Conservation (phyloP, 208 protist species). For the Leishmania guyanensis region DNA sequence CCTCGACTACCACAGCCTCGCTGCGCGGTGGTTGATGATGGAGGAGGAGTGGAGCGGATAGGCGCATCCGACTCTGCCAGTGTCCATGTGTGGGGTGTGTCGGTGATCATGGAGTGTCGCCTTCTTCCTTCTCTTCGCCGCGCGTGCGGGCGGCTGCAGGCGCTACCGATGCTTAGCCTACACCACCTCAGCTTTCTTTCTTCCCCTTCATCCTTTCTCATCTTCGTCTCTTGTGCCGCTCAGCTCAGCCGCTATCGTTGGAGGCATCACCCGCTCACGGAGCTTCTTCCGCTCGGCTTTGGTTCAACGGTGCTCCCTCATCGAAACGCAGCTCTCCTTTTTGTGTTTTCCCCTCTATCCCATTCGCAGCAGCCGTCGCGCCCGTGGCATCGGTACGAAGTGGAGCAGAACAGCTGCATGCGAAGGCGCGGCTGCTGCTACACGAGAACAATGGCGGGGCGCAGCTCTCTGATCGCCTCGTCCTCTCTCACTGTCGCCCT, state of each 20-base stretch:
- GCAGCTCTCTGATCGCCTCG: not conserved
- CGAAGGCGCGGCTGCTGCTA: not conserved
- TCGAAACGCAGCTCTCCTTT: not conserved
- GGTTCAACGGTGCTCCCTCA: not conserved
- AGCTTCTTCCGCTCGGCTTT: not conserved
- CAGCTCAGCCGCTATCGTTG: not conserved
- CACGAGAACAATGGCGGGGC: not conserved
- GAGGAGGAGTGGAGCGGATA: not conserved
- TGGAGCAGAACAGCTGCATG: not conserved
- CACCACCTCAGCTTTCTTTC: not conserved
- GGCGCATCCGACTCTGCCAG: not conserved
- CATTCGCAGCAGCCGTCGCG: not conserved
- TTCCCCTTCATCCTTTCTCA: not conserved
- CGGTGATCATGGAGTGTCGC: not conserved
- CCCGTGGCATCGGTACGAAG: not conserved
- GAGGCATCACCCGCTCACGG: not conserved
- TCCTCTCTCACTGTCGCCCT: not conserved
- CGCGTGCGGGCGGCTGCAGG: too few species aligned
- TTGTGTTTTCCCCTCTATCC: not conserved
- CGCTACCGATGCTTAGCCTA: not conserved
- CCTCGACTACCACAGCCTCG: not conserved
- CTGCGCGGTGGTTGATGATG: not conserved
- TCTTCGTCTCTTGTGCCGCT: not conserved
- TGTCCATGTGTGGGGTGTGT: not conserved
- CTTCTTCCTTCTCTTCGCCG: not conserved